Evolutionary conservation across 1,284 basidiomycete genomes (phyloP).

Genomic region (Puccinia hordei): DNA sequence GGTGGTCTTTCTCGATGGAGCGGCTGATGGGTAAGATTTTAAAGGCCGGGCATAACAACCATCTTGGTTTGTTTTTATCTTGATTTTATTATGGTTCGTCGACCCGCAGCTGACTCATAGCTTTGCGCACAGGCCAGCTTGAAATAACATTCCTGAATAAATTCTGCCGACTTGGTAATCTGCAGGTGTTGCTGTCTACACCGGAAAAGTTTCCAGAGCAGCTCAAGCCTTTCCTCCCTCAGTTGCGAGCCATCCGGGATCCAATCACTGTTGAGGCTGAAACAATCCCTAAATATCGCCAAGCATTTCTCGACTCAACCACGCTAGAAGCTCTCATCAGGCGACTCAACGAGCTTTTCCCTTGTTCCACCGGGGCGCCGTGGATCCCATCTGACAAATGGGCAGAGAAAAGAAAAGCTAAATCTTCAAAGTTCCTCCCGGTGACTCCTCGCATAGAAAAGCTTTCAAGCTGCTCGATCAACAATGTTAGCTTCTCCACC

Average conservation of each 20-base stretch:
- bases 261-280: neutral
- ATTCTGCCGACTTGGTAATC: slow-evolving; percentile 1
- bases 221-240: slow-evolving; percentile 20
- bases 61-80: slow-evolving; percentile 17
- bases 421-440: neutral
- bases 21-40: slow-evolving; percentile 31
- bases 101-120: neutral
- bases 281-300: slow-evolving; percentile 8
- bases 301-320: neutral
- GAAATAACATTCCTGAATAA: slow-evolving; percentile 20
- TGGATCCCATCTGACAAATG: slow-evolving; percentile 19
- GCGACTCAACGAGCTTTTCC: slow-evolving; percentile 16
- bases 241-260: slow-evolving; percentile 9
- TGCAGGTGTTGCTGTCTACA: neutral
- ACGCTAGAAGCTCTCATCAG: slow-evolving; percentile 24
- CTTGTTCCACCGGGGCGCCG: neutral
- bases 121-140: neutral
- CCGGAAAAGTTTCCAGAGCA: slow-evolving; percentile 1
- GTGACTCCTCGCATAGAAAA: neutral
- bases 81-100: neutral
- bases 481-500: slow-evolving; percentile 7
- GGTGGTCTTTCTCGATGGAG: slow-evolving; percentile 40
- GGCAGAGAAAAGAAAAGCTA: neutral
- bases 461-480: neutral
- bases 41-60: slow-evolving; percentile 38